Evolutionary conservation across 257 asterid species (phyloP).

Genomic region (Marsdenia floribunda): DNA sequence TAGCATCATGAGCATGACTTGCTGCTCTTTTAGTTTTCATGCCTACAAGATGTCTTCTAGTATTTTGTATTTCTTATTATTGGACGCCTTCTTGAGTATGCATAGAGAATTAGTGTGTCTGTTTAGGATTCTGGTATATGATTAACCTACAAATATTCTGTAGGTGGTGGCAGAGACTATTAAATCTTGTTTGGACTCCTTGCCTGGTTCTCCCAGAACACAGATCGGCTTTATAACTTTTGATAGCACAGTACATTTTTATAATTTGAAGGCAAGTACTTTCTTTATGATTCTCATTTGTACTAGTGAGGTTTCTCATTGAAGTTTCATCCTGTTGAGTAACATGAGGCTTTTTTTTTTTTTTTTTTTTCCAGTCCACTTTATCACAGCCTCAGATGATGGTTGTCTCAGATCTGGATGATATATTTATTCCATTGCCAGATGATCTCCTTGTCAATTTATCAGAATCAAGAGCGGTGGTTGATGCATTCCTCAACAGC

Average conservation of each 20-base stretch:
- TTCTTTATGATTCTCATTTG: neutral
- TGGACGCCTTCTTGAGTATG: neutral
- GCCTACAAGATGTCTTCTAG: neutral
- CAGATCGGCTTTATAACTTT: conserved; percentile 94
- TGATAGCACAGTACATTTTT: conserved; percentile 94
- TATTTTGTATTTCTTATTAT: neutral
- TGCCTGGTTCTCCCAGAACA: conserved; percentile 91
- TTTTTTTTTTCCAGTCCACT: conserved; percentile 26
- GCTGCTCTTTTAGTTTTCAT: neutral
- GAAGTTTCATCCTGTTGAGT: conserved; percentile 4
- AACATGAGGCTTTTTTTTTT: conserved; percentile 27
- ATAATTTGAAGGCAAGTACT: conserved; percentile 79
- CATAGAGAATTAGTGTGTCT: neutral
- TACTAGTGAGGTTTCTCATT: neutral
- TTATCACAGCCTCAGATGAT: conserved; percentile 32
- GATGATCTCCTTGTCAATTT: conserved; percentile 97
- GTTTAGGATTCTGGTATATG: neutral
- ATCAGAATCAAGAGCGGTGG: conserved; percentile 89
- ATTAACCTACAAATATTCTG: conserved; percentile 14
- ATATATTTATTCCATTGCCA: conserved; percentile 39
- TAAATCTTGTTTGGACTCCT: conserved; percentile 75
- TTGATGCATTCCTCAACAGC: conserved; percentile 93
- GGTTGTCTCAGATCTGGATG: conserved; percentile 33
- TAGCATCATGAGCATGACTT: neutral
- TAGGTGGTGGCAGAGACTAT: conserved; percentile 92